phyloP scores from a whole-genome alignment of 768 basidiomycete genomes.

The Russula sp. region DNA sequence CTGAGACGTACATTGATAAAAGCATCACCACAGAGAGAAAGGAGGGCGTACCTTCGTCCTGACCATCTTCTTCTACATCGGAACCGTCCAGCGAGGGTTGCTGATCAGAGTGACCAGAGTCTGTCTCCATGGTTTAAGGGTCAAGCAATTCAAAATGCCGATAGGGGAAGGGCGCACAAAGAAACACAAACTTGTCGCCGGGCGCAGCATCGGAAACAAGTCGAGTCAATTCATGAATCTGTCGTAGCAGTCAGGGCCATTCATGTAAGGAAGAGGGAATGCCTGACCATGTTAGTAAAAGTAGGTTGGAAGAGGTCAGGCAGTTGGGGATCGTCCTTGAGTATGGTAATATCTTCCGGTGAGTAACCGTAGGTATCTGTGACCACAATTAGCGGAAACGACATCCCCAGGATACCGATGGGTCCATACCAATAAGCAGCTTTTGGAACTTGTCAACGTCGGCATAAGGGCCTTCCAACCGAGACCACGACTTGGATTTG shows the following conservation, averaged over 20 bases:
- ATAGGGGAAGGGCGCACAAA: conserved; percentile 23
- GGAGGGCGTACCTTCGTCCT: conserved; percentile 25
- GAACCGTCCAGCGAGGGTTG: conserved; percentile 2
- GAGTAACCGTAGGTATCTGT: conserved; percentile 17
- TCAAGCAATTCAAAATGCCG: background rate
- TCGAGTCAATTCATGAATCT: conserved; percentile 21
- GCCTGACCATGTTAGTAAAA: conserved; percentile 19
- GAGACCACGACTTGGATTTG: background rate
- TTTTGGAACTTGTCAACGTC: conserved; percentile 16
- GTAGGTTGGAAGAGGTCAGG: conserved; percentile 16
- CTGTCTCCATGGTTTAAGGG: conserved; percentile 3
- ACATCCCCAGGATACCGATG: background rate
- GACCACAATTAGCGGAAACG: background rate
- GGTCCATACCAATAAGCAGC: conserved; percentile 15
- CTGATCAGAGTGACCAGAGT: conserved; percentile 28
- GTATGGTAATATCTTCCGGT: conserved; percentile 18
- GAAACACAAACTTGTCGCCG: conserved; percentile 27
- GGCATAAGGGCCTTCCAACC: conserved; percentile 1
- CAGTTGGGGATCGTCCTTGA: conserved; percentile 12
- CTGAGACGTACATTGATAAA: background rate
- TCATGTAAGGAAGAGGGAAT: background rate
- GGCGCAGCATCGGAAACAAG: conserved; percentile 23
- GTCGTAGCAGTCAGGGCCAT: background rate
- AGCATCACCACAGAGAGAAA: too few species aligned
- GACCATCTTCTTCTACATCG: conserved; percentile 24